Evolutionary conservation across 805 yeast species (phyloP), one percentile per base, ranked within the genome.

Genomic region (Yarrowia sp.): DNA sequence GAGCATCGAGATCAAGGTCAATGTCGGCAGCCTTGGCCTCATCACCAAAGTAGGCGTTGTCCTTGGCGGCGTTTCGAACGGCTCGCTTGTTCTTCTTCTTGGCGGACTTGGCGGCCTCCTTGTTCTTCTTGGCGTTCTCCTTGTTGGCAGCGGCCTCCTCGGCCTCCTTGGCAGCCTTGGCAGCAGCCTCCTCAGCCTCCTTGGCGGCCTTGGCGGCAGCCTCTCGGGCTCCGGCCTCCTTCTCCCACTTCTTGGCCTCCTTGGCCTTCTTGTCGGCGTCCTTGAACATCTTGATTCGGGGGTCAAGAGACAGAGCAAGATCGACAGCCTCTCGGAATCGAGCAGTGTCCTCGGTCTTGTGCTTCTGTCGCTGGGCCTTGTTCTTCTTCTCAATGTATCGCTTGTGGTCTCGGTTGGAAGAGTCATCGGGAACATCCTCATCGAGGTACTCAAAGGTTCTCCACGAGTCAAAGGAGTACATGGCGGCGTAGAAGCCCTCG

Each of bases 341-440:
- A 76, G 92, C 89, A 81, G 88, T 93, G 79, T 95, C 99, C 75
- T 95, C 98, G 74, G 93, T 92, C 88, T 95, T 95, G 83, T 85
- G 89, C 89, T 93, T 95, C 83, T 90, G 89, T 83, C 99, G 90
- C 66, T 96, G 90, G 70, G 96, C 92, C 79, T 90, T 85, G 83
- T 95, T 95, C 84, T 95, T 95, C 83, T 93, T 91, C 82, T 95
- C 99, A 71, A 92, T 88, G 83, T 91, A 90, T 81, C 99, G 96
- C 83, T 95, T 95, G 85, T 95, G 96, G 78, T 95, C 99, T 84
- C 99, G 92, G 87, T 95, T 95, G 67, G 97, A 89, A 66, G 98
- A 90, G 80, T 95, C 99, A 81, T 95, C 99, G 71, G 99, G 99
- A 74, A 92, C 97, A 76, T 95, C 99, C 82, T 95, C 99, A 76